A percentile compares a stretch with the other conserved stretches of the same genome.
Conservation (phyloP, 2,329 filamentous ascomycete species). For the Chaetomiaceae sp. region DNA sequence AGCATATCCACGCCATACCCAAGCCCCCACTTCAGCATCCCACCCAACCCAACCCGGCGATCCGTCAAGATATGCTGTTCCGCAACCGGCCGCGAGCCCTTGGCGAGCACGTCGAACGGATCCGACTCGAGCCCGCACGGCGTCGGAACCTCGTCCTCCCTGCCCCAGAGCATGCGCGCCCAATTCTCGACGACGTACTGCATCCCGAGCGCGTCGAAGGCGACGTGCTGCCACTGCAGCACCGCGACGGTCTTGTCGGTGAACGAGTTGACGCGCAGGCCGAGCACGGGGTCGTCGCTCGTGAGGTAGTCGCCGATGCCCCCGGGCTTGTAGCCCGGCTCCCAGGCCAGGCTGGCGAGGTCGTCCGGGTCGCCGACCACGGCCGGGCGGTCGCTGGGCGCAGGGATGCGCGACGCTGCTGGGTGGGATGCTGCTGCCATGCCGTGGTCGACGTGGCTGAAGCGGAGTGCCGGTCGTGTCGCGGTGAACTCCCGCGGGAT, state of each 20-base stretch:
- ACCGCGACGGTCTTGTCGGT: conserved; percentile 39
- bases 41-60: conserved; percentile 20
- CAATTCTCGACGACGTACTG: conserved; percentile 37
- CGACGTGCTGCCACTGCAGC: conserved; percentile 39
- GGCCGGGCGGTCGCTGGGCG: conserved; percentile 22
- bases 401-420: conserved; percentile 32
- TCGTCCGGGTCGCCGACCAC: conserved; percentile 28
- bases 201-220: conserved; percentile 39
- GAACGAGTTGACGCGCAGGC: conserved; percentile 41
- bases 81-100: conserved; percentile 12
- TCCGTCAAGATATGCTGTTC: conserved; percentile 26
- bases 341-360: conserved; percentile 14
- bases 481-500: conserved; percentile 34
- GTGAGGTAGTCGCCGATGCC: conserved; percentile 34
- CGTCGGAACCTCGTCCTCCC: conserved; percentile 31
- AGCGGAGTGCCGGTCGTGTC: conserved; percentile 34
- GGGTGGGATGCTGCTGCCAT: conserved; percentile 33
- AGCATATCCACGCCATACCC: conserved; percentile 27
- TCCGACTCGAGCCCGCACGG: conserved; percentile 28
- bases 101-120: conserved; percentile 29
- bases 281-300: conserved; percentile 37
- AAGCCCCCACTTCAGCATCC: conserved; percentile 28
- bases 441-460: conserved; percentile 31
- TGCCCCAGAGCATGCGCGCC: conserved; percentile 35
- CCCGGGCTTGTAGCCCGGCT: conserved; percentile 26